A percentile compares a stretch with the other conserved stretches of the same genome.
These are phyloP conservation scores for Wilcoxina mikolae DNA, from an alignment of 495 filamentous ascomycete genomes.

Conservation along the genomic window DNA sequence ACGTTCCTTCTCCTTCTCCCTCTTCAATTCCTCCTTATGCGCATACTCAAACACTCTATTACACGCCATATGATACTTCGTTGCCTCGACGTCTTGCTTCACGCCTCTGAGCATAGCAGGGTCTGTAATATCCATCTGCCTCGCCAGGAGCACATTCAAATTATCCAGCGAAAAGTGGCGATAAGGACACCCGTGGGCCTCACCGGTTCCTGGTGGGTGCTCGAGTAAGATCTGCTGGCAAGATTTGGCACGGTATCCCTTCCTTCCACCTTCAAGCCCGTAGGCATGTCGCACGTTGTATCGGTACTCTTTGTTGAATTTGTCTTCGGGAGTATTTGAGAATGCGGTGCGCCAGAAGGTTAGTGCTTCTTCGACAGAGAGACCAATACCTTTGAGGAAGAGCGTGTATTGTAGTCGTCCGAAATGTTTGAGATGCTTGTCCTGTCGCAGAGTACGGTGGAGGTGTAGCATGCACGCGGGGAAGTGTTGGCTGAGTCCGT, in stretches of 20 bases:
- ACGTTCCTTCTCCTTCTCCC: slow-evolving; percentile 66
- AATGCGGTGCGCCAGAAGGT: slow-evolving; percentile 83
- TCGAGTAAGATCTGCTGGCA: slow-evolving; percentile 92
- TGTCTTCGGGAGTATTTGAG: slow-evolving; percentile 71
- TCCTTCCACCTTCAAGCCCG: slow-evolving; percentile 77
- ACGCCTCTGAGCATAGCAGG: slow-evolving; percentile 62
- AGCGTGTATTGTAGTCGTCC: slow-evolving; percentile 91
- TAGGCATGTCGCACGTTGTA: slow-evolving; percentile 93
- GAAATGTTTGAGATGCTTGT: slow-evolving; percentile 80
- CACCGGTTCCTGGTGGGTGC: slow-evolving; percentile 63
- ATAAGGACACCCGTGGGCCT: slow-evolving; percentile 90
- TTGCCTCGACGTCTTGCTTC: slow-evolving; percentile 72
- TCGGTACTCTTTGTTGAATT: slow-evolving; percentile 86
- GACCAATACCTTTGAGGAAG: slow-evolving; percentile 92
- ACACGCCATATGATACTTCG: slow-evolving; percentile 88
- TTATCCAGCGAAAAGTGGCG: slow-evolving; percentile 83
- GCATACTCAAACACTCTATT: slow-evolving; percentile 86
- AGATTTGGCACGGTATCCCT: slow-evolving; percentile 77
- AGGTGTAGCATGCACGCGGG: slow-evolving; percentile 88
- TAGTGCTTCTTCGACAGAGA: slow-evolving; percentile 83
- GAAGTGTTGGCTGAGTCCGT: slow-evolving; percentile 71
- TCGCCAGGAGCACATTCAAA: slow-evolving; percentile 55
- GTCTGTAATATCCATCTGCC: slow-evolving; percentile 57
- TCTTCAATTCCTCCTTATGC: slow-evolving; percentile 76
- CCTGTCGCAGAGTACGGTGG: slow-evolving; percentile 66